Evolutionary conservation across 2,329 filamentous ascomycete genomes (phyloP).

Genomic region (Alternaria arbusti): DNA sequence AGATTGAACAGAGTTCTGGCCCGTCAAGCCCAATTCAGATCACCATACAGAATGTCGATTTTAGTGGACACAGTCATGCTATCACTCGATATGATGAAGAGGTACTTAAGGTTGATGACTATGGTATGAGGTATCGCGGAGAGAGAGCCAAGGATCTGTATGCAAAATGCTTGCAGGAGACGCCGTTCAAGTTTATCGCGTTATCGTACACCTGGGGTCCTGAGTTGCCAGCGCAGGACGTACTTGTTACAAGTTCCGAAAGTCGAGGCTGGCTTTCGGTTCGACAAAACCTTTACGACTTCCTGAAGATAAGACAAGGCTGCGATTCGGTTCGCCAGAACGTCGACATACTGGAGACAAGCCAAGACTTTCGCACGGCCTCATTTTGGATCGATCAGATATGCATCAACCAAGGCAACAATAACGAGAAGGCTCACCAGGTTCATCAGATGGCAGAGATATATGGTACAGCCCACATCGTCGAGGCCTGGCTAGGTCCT

Average conservation of each 20-base stretch:
- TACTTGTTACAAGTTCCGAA: not conserved
- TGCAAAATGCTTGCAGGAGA: too few relatives aligned
- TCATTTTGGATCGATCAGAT: not conserved
- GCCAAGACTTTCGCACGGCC: fast-evolving
- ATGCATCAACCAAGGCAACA: not conserved
- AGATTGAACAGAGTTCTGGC: not conserved
- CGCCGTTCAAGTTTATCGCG: too few relatives aligned
- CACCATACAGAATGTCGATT: not conserved
- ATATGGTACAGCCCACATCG: fast-evolving
- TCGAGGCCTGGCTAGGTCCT: not conserved
- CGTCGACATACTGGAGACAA: not conserved
- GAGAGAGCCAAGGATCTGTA: too few relatives aligned
- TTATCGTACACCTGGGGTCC: not conserved
- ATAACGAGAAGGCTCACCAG: not conserved
- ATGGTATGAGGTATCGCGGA: too few relatives aligned
- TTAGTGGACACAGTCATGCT: not conserved
- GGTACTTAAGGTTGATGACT: too few relatives aligned
- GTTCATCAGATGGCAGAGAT: not conserved
- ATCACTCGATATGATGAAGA: too few relatives aligned
- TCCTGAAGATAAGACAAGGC: not conserved
- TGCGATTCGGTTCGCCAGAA: not conserved
- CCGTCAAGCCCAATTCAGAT: not conserved
- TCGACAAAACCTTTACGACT: not conserved
- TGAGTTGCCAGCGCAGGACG: not conserved
- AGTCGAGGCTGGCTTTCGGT: not conserved